phyloP scores from a whole-genome alignment of 805 yeast genomes.

The Yamadazyma ubonensis region DNA sequence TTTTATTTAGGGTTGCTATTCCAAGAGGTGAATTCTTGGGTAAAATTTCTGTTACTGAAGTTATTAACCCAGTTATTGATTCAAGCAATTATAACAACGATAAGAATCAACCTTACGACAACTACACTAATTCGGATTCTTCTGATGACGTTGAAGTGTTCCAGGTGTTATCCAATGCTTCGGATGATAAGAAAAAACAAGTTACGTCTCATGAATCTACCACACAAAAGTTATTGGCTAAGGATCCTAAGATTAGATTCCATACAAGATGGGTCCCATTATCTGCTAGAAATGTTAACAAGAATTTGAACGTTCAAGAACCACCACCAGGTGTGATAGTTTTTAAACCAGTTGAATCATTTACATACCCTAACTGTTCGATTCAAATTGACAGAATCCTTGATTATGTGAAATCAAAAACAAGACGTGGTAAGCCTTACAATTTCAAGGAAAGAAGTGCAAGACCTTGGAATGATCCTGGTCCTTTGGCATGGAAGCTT shows the following conservation, averaged over 20 bases:
- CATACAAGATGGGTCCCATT: constrained; percentile 72
- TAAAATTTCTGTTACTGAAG: constrained; percentile 66
- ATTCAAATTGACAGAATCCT: constrained; percentile 66
- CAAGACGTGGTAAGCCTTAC: constrained; percentile 59
- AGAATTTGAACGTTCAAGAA: constrained; percentile 55
- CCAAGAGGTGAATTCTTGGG: constrained; percentile 86
- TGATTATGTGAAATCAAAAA: constrained; percentile 60
- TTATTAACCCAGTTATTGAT: constrained; percentile 56
- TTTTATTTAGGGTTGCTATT: constrained; percentile 72
- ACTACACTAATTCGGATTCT: constrained; percentile 14
- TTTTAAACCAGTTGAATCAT: constrained; percentile 77
- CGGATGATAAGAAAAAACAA: constrained; percentile 22
- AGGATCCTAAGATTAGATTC: constrained; percentile 40
- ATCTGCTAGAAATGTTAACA: constrained; percentile 49
- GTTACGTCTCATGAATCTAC: constrained; percentile 14
- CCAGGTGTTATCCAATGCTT: constrained; percentile 38
- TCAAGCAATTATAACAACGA: constrained; percentile 1
- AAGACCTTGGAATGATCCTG: constrained; percentile 91
- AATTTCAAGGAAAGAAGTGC: constrained; percentile 44
- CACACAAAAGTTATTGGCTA: constrained; percentile 22
- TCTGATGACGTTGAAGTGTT: constrained; percentile 39
- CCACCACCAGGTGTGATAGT: constrained; percentile 93
- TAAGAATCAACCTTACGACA: not conserved
- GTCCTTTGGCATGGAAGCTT: constrained; percentile 47
- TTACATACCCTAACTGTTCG: constrained; percentile 79